These are phyloP conservation scores for Geosmithia morbida DNA, from an alignment of 2,329 filamentous ascomycete genomes.

Conservation along the genomic window DNA sequence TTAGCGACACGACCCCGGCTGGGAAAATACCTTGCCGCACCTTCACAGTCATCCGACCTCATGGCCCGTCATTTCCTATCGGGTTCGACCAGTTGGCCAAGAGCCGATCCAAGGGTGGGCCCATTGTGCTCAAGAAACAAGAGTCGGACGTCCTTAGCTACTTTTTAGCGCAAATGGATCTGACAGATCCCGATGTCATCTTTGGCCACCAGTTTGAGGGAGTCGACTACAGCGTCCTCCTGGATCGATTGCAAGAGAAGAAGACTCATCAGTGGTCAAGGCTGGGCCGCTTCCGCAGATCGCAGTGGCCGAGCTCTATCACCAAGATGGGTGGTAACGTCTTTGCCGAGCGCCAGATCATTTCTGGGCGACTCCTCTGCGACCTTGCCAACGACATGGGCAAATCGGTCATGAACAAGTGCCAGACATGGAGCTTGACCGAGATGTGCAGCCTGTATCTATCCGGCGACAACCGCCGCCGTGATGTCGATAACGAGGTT, in stretches of 20 bases:
- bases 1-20: conserved; percentile 76
- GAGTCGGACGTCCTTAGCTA: conserved; percentile 77
- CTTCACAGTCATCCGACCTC: conserved; percentile 82
- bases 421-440: conserved; percentile 93
- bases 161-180: conserved; percentile 78
- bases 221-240: conserved; percentile 82
- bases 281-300: conserved; percentile 71
- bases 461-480: conserved; percentile 52
- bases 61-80: conserved; percentile 60
- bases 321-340: conserved; percentile 78
- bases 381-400: conserved; percentile 93
- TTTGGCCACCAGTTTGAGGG: conserved; percentile 94
- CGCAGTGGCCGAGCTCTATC: conserved; percentile 76
- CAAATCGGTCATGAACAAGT: conserved; percentile 94
- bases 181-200: conserved; percentile 83
- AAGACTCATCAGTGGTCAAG: conserved; percentile 93
- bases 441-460: conserved; percentile 96
- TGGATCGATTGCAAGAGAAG: conserved; percentile 76
- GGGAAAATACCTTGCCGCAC: conserved; percentile 81
- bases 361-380: conserved; percentile 79
- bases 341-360: conserved; percentile 82
- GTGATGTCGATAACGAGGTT: conserved; percentile 78
- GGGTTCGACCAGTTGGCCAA: conserved; percentile 71
- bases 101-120: conserved; percentile 58
- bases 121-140: conserved; percentile 67